Evolutionary conservation across 2,329 filamentous ascomycete genomes (phyloP), one percentile per base, ranked within the genome.

Genomic region (Plectosphaerella cucumerina): DNA sequence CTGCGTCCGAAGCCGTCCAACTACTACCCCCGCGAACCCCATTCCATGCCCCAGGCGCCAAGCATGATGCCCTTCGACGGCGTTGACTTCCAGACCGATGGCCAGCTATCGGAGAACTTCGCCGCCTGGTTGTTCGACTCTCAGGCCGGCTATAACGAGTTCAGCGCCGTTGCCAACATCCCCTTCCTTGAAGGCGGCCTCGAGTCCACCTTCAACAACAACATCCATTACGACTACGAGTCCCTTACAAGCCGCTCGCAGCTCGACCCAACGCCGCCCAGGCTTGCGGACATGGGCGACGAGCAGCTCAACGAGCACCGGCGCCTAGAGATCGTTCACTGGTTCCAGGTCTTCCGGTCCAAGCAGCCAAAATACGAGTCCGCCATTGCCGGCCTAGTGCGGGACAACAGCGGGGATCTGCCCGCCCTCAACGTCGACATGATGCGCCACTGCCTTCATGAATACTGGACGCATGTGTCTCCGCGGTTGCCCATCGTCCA

Each of bases 401-500:
- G 17, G 18, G 39, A 42, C 17, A 65, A 62, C 23, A 31, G 42
- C 23, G 71, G 69, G n/a, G 74, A 78, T 55, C 50, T 73, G 6
- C 71, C 74, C 0, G 68, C 65, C 1, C 71, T 96, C 55, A 90
- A 83, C 63, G 67, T 91, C 47, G 84, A 88, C 46, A 92, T 93
- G 82, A 86, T 96, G 78, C 85, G 90, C 61, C 87, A 87, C 14
- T 96, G 92, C 61, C 81, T 93, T 54, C 80, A 83, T n/a, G 89
- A 89, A 43, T 97, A 90, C 67, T 97, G 91, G 91, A 82, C 87
- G 48, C 83, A 89, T 61, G 89, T 95, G 50, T 90, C 93, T 55
- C 85, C 89, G 8, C 89, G 95, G 56, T 73, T 96, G 49, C 92
- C 92, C 10, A 92, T 97, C 52, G 76, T 96, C 37, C 91, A 96